These are phyloP conservation scores for Amyloporia xantha DNA, from an alignment of 768 basidiomycete species.

Conservation along the genomic window DNA sequence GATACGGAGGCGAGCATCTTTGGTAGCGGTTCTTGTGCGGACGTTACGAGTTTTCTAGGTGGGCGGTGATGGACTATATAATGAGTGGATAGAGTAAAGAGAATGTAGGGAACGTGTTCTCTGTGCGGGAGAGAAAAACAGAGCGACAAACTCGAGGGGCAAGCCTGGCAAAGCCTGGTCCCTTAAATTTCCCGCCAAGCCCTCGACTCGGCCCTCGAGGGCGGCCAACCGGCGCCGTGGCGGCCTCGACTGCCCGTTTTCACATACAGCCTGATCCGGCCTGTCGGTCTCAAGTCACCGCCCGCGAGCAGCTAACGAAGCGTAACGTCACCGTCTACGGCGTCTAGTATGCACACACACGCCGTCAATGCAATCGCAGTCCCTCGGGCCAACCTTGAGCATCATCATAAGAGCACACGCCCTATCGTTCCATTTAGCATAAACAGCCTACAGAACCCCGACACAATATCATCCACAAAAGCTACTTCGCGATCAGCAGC, in stretches of 20 bases:
- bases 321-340: no score
- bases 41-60: slow-evolving; percentile 3
- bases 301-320: no score
- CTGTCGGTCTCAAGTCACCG: no score
- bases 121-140: background rate
- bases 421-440: no score
- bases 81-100: background rate
- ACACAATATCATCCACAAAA: no score
- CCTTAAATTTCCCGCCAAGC: background rate
- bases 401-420: no score
- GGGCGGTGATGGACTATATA: slow-evolving; percentile 1
- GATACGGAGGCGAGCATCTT: slow-evolving; percentile 47
- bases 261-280: background rate
- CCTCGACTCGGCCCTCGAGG: no score
- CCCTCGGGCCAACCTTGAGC: no score
- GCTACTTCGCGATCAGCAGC: no score
- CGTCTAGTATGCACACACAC: no score
- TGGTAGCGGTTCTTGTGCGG: slow-evolving; percentile 8
- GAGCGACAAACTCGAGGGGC: slow-evolving; percentile 1
- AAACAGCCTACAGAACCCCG: no score
- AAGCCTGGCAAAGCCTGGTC: background rate
- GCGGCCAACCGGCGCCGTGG: background rate
- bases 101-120: background rate
- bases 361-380: no score
- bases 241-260: background rate